phyloP scores from a whole-genome alignment of 2,329 filamentous ascomycete genomes.

The Polytolypa hystricis region DNA sequence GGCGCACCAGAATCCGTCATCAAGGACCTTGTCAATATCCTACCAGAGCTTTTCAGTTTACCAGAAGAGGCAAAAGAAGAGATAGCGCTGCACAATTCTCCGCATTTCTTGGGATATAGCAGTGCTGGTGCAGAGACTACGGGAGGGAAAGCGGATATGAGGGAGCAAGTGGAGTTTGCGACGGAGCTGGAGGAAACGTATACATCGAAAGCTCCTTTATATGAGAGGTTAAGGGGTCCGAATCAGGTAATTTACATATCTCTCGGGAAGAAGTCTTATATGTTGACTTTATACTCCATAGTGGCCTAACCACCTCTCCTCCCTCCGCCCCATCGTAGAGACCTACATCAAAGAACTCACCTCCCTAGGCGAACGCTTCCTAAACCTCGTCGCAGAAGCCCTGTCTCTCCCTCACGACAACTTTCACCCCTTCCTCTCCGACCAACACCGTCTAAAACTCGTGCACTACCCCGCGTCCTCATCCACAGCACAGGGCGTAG shows the following conservation, averaged over 20 bases:
- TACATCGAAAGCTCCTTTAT: slow-evolving; percentile 23
- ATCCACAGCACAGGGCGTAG: slow-evolving; percentile 41
- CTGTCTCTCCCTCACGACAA: slow-evolving; percentile 39
- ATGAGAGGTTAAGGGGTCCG: slow-evolving; percentile 37
- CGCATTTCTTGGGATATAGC: slow-evolving; percentile 52
- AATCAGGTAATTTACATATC: slow-evolving; percentile 36
- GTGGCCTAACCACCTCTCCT: slow-evolving; percentile 33
- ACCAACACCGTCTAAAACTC: slow-evolving; percentile 50
- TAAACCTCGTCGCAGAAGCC: slow-evolving; percentile 46
- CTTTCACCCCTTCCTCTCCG: slow-evolving; percentile 43
- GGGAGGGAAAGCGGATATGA: slow-evolving; percentile 39
- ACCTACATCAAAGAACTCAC: slow-evolving; percentile 44
- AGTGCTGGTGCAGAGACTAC: slow-evolving; percentile 46
- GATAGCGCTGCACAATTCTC: slow-evolving; percentile 36
- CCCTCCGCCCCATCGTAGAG: slow-evolving; percentile 30
- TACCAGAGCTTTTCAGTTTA: slow-evolving; percentile 16
- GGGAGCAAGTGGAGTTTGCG: slow-evolving; percentile 52
- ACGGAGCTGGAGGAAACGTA: slow-evolving; percentile 40
- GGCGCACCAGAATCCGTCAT: slow-evolving; percentile 13
- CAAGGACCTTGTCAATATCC: slow-evolving; percentile 11
- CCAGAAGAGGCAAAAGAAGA: slow-evolving; percentile 13
- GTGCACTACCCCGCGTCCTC: slow-evolving; percentile 39
- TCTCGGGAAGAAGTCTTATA: too few species aligned
- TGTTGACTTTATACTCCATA: slow-evolving; percentile 13
- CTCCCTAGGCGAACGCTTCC: slow-evolving; percentile 41